Evolutionary conservation across 208 protist species (phyloP).

Genomic region (Leishmania lainsoni): DNA sequence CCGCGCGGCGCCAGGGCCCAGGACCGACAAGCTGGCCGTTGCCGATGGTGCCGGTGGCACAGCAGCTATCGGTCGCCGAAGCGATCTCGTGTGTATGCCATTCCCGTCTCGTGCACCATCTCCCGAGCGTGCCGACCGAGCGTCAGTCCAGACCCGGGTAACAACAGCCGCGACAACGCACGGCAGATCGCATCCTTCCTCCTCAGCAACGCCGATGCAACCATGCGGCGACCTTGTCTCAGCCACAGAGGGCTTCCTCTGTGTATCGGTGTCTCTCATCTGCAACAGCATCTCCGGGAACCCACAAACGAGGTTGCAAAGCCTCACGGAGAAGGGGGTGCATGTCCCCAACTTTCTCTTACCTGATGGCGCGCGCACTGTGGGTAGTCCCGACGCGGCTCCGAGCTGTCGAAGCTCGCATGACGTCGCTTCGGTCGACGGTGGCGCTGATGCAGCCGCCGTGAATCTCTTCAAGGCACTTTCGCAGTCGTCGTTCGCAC

Average conservation of each 20-base stretch:
- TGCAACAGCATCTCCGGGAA: constrained; percentile 79
- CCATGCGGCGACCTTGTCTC: constrained; percentile 3
- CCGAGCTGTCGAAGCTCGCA: neutral
- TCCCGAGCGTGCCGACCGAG: constrained; percentile 2
- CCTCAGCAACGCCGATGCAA: neutral
- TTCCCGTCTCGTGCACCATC: constrained; percentile 9
- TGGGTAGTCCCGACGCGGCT: neutral
- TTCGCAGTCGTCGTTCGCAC: constrained; percentile 59
- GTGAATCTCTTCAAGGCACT: constrained; percentile 67
- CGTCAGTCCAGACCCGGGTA: neutral
- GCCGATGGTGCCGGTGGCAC: neutral
- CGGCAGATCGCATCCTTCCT: neutral
- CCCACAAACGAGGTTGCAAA: constrained; percentile 43
- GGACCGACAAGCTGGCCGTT: neutral
- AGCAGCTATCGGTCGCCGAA: neutral
- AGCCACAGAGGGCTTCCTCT: constrained; percentile 55
- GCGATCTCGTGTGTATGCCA: constrained; percentile 12
- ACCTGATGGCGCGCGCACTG: neutral
- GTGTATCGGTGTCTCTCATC: constrained; percentile 47
- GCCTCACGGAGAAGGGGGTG: constrained; percentile 47
- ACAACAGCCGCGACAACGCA: neutral
- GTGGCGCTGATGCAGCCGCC: constrained; percentile 6
- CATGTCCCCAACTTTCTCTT: constrained; percentile 34
- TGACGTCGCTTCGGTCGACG: neutral
- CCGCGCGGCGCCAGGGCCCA: neutral